phyloP scores from a whole-genome alignment of 2,329 filamentous ascomycete genomes.

The Coniochaeta sp. region DNA sequence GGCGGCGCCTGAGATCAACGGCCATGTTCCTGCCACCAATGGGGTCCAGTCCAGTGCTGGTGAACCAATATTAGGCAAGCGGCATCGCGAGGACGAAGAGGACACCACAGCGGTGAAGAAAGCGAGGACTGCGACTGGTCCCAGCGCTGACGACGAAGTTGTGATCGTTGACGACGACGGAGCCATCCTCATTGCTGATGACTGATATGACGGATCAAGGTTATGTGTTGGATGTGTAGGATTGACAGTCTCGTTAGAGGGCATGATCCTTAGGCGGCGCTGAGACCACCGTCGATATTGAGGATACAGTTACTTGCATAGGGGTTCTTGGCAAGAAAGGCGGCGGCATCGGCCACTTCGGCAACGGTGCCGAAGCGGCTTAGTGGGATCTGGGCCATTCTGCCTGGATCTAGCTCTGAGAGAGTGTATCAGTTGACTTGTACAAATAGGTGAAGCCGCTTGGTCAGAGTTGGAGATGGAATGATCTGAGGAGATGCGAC shows the following conservation, averaged over 20 bases:
- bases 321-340: slow-evolving; percentile 68
- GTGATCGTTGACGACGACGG: slow-evolving; percentile 47
- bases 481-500: slow-evolving; percentile 3
- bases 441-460: not conserved
- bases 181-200: slow-evolving; percentile 61
- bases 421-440: not conserved
- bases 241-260: not conserved
- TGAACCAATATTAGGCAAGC: slow-evolving; percentile 34
- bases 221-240: slow-evolving; percentile 5
- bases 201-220: slow-evolving; percentile 27
- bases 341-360: slow-evolving; percentile 75
- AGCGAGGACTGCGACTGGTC: slow-evolving; percentile 28
- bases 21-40: slow-evolving; percentile 26
- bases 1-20: slow-evolving; percentile 30
- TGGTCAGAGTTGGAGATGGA: not conserved
- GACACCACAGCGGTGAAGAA: slow-evolving; percentile 37
- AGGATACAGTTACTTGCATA: slow-evolving; percentile 85
- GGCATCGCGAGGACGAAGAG: slow-evolving; percentile 34
- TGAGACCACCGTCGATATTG: slow-evolving; percentile 79
- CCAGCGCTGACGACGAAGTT: slow-evolving; percentile 31
- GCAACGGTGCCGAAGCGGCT: slow-evolving; percentile 57
- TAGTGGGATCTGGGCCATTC: slow-evolving; percentile 49
- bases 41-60: slow-evolving; percentile 25
- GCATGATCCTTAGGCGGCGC: slow-evolving; percentile 43
- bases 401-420: slow-evolving; percentile 25